Evolutionary conservation across 306 rosid species (phyloP), one percentile per base, ranked within the genome.

Genomic region (Abrus precatorius): DNA sequence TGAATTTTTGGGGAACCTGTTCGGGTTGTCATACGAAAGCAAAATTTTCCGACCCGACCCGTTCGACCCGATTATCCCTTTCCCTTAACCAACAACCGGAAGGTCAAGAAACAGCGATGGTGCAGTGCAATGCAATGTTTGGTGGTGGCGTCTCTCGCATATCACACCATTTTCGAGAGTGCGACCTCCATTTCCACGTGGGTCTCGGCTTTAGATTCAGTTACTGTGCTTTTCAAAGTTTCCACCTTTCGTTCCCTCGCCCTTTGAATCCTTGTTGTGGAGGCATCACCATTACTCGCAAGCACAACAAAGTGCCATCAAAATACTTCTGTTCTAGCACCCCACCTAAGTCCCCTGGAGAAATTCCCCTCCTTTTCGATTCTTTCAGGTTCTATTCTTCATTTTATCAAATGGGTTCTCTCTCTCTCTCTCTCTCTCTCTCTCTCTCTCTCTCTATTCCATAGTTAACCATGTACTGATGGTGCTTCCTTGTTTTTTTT

Each of bases 91-190:
- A 59, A 28, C 9, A 49, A 49, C 30, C 13, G 6, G 56, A 52
- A 56, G 20, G 11, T 36, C 3, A 5, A 72, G 41, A 68, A 49
- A 78, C 20, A 7, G 70, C 11, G 82, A 83, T 20, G 74, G 68
- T 65, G 80, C 78, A 3, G 41, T 1, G 80, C 78, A 60, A 72
- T 61, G 86, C 84, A 60, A 81, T 85, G 88, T 60, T 85, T 40
- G 63, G 74, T 34, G 53, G 76, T 6, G 56, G 80, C 75, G 82
- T 88, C 14, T 80, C 53, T 84, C 97, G 90, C 57, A 70, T 88
- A 55, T 87, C 93, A 38, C 76, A 65, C 48, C 97, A 85, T 74
- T 86, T 91, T 9, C 86, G 91, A 60, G 90, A 85, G n/a, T 89
- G 87, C 67, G 84, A 91, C 80, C 45, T 41, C 74, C 89, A 61